These are phyloP conservation scores for Rhizopogon roseolus DNA, from an alignment of 768 basidiomycete species.

Conservation along the genomic window DNA sequence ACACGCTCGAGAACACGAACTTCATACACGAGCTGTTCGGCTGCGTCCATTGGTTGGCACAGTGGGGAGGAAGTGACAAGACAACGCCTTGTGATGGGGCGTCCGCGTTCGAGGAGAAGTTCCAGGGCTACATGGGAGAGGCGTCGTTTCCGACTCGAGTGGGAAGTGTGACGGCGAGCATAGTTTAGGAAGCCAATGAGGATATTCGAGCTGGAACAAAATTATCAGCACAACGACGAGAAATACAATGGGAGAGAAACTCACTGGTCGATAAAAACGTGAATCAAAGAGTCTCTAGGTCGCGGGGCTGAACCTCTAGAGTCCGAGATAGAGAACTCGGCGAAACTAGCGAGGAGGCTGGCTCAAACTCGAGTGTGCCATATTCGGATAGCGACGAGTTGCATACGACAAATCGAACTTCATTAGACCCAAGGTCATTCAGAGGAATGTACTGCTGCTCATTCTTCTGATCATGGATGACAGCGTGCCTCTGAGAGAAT, in stretches of 20 bases:
- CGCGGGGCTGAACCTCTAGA: constrained; percentile 29
- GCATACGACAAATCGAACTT: constrained; percentile 92
- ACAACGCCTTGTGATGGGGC: constrained; percentile 68
- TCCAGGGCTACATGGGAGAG: constrained; percentile 76
- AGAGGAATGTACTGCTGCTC: constrained; percentile 89
- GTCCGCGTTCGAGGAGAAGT: constrained; percentile 77
- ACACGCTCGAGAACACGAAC: constrained; percentile 67
- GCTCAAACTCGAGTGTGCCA: constrained; percentile 93
- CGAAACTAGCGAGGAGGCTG: constrained; percentile 97
- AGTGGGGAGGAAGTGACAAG: constrained; percentile 80
- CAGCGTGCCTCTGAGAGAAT: constrained; percentile 97
- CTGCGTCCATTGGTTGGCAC: constrained; percentile 75
- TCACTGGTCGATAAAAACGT: constrained; percentile 43
- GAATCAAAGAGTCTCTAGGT: constrained; percentile 28
- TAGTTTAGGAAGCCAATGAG: constrained; percentile 77
- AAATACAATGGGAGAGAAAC: constrained; percentile 10
- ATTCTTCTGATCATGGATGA: constrained; percentile 92
- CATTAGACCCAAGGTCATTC: constrained; percentile 81
- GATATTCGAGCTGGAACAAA: constrained; percentile 68
- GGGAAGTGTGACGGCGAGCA: constrained; percentile 48
- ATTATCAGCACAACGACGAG: neutral
- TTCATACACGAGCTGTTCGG: constrained; percentile 71
- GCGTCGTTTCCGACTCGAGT: constrained; percentile 38
- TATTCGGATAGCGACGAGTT: constrained; percentile 97
- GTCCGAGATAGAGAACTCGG: constrained; percentile 64